Evolutionary conservation across 257 asterid genomes (phyloP).

Genomic region (Agastache rugosa): DNA sequence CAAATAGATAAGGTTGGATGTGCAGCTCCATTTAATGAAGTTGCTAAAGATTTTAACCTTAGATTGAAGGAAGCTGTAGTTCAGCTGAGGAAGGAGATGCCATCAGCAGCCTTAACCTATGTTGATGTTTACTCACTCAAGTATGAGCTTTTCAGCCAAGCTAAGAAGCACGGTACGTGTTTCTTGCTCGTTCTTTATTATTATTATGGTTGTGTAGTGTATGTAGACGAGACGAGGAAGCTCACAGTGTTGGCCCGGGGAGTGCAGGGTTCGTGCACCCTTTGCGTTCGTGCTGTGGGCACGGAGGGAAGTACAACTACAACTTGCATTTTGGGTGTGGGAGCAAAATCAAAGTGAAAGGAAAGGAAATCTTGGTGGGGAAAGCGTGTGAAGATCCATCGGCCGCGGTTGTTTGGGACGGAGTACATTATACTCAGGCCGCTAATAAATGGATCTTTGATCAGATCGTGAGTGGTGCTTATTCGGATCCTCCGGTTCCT

Average conservation of each 20-base stretch:
- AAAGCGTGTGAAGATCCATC: constrained; percentile 80
- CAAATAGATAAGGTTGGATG: constrained; percentile 72
- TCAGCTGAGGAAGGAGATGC: constrained; percentile 59
- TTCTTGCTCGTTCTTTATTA: background rate
- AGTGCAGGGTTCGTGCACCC: constrained; percentile 77
- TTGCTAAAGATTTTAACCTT: constrained; percentile 66
- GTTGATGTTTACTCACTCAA: constrained; percentile 78
- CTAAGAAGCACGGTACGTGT: constrained; percentile 58
- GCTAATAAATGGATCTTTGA: constrained; percentile 76
- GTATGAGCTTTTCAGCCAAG: constrained; percentile 72
- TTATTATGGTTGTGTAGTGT: too few species aligned
- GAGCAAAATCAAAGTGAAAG: constrained; percentile 58
- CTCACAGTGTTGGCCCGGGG: background rate
- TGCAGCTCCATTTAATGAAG: constrained; percentile 66
- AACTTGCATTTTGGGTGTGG: constrained; percentile 67
- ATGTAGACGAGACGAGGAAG: too few species aligned
- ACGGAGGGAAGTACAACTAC: constrained; percentile 92
- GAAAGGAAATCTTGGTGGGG: constrained; percentile 64
- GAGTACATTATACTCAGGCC: constrained; percentile 79
- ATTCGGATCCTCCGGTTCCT: constrained; percentile 82
- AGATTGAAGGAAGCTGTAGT: constrained; percentile 56
- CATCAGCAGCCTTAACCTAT: constrained; percentile 71
- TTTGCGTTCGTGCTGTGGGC: constrained; percentile 81
- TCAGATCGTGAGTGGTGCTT: constrained; percentile 67
- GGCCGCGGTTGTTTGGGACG: constrained; percentile 71